Conservation (phyloP, 108 stramenopile species). For the Stephanodiscus minutulus region DNA sequence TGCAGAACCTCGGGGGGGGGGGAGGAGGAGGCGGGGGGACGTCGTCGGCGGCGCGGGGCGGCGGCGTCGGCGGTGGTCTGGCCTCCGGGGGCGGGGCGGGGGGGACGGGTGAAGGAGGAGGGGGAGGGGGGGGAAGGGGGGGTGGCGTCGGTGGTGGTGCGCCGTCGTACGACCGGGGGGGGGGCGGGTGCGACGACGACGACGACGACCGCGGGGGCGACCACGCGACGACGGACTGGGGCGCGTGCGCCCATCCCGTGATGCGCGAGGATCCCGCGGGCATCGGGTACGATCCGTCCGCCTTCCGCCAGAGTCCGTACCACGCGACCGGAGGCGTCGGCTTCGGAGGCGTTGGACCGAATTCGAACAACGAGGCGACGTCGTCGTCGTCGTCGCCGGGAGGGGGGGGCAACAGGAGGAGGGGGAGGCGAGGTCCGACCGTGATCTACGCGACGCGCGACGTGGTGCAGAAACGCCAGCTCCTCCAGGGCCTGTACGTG, state of each 20-base stretch:
- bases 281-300: constrained; percentile 28
- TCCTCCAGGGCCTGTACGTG: constrained; percentile 25
- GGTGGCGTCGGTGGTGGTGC: too few relatives aligned
- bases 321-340: neutral
- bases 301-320: constrained; percentile 14
- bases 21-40: neutral
- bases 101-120: too few relatives aligned
- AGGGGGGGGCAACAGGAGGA: too few relatives aligned
- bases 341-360: neutral
- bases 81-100: too few relatives aligned
- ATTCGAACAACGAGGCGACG: neutral
- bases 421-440: constrained; percentile 10
- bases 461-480: constrained; percentile 17
- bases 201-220: too few relatives aligned
- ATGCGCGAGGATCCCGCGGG: constrained; percentile 34
- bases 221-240: constrained; percentile 5
- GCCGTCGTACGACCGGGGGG: too few relatives aligned
- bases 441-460: constrained; percentile 29
- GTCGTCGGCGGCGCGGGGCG: too few relatives aligned
- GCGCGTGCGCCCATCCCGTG: constrained; percentile 32
- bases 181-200: neutral
- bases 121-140: too few relatives aligned
- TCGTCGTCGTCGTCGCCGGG: neutral
- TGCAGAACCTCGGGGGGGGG: too few relatives aligned
- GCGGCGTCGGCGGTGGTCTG: too few relatives aligned